Evolutionary conservation across 352 stramenopile species (phyloP).

Genomic region (Globisporangium barbulae): DNA sequence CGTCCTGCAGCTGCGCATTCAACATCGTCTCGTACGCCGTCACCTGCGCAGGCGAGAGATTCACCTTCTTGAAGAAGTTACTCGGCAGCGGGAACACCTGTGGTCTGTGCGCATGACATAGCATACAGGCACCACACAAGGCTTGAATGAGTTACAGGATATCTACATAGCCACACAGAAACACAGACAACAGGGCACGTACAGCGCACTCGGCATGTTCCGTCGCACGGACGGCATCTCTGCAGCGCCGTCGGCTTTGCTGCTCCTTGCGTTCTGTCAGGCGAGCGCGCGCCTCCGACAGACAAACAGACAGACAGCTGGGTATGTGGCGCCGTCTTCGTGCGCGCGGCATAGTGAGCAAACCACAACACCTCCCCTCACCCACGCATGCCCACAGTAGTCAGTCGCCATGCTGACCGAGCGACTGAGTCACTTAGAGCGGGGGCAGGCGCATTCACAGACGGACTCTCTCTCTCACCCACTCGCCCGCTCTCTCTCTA

Average conservation of each 20-base stretch:
- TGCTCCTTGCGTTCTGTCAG: background rate
- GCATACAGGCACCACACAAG: background rate
- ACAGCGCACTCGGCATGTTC: slow-evolving; percentile 3
- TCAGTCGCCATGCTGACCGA: too few species aligned
- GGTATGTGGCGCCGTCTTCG: background rate
- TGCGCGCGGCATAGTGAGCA: background rate
- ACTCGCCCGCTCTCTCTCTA: slow-evolving; percentile 1
- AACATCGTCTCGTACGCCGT: slow-evolving; percentile 35
- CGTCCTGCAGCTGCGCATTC: slow-evolving; percentile 42
- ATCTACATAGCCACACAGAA: background rate
- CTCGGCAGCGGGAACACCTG: slow-evolving; percentile 13
- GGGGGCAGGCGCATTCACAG: background rate
- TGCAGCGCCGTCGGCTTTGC: background rate
- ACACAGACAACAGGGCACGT: background rate
- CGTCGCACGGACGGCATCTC: slow-evolving; percentile 4
- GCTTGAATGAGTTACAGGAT: background rate
- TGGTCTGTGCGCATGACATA: background rate
- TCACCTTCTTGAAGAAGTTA: slow-evolving; percentile 25
- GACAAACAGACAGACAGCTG: background rate
- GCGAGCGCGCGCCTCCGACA: background rate
- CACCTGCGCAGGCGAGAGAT: slow-evolving; percentile 25
- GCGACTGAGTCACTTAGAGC: background rate
- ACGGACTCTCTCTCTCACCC: slow-evolving; percentile 1
- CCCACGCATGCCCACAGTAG: background rate
- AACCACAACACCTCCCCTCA: background rate